Conservation (phyloP, 2,329 filamentous ascomycete genomes). For the Neonectria sp. region DNA sequence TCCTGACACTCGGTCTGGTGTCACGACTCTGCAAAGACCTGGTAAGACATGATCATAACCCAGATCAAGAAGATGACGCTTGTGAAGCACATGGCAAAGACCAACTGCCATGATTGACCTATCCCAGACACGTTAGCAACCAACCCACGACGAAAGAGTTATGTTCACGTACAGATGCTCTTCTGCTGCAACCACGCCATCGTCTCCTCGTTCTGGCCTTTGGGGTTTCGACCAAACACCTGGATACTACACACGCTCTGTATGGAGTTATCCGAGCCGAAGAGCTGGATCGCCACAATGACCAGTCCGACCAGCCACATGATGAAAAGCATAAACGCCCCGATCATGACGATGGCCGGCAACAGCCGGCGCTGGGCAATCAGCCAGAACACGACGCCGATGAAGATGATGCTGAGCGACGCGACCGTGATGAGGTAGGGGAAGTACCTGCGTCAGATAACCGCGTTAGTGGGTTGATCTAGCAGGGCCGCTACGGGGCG, state of each 20-base stretch:
- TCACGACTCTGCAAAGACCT: constrained; percentile 69
- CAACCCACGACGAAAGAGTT: too few relatives aligned
- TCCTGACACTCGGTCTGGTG: not conserved
- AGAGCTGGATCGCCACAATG: constrained; percentile 74
- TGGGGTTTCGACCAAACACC: constrained; percentile 67
- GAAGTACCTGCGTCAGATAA: constrained; percentile 69
- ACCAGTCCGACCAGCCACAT: constrained; percentile 78
- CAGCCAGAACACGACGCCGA: constrained; percentile 74
- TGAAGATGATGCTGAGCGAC: constrained; percentile 75
- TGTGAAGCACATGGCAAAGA: constrained; percentile 74
- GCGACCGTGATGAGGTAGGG: constrained; percentile 75
- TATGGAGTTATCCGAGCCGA: constrained; percentile 72
- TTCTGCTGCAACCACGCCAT: constrained; percentile 76
- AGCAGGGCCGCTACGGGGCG: not conserved
- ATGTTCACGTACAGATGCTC: constrained; percentile 70
- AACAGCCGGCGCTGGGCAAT: constrained; percentile 74
- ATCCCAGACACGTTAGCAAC: constrained; percentile 35
- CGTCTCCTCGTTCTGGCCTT: constrained; percentile 67
- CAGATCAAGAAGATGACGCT: constrained; percentile 74
- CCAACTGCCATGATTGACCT: constrained; percentile 76
- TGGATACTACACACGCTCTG: constrained; percentile 71
- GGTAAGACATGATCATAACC: constrained; percentile 78
- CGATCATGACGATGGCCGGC: constrained; percentile 74
- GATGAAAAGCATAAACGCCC: constrained; percentile 76
- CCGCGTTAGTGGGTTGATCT: constrained; percentile 2